Conservation (phyloP, 768 basidiomycete genomes). For the Trametes coccinea region DNA sequence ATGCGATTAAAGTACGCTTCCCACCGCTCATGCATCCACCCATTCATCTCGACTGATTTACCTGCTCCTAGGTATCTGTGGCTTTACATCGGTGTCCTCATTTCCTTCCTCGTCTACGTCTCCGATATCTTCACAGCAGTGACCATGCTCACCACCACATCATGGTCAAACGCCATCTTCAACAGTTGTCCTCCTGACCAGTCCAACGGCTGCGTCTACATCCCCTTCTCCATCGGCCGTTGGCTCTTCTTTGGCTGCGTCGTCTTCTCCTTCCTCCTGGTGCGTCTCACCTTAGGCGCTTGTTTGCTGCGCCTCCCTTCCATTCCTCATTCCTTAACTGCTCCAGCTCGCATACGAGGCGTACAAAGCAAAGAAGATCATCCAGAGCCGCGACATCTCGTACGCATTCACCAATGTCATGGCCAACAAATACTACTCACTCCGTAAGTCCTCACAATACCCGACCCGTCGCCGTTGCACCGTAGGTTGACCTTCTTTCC, state of each 20-base stretch:
- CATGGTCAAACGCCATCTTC: constrained; percentile 93
- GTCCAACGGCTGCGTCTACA: constrained; percentile 70
- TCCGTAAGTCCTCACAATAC: constrained; percentile 56
- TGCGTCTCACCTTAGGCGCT: constrained; percentile 41
- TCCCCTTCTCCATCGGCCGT: constrained; percentile 86
- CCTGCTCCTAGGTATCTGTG: constrained; percentile 72
- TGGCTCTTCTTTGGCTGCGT: constrained; percentile 99
- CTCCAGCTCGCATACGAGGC: constrained; percentile 85
- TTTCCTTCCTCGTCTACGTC: constrained; percentile 94
- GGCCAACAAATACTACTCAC: constrained; percentile 95
- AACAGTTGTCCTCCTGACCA: constrained; percentile 59
- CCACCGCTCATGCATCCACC: neutral
- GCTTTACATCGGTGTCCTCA: constrained; percentile 91
- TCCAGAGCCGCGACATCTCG: constrained; percentile 93
- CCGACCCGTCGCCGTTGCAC: neutral
- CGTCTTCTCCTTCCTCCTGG: constrained; percentile 95
- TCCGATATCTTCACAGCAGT: constrained; percentile 97
- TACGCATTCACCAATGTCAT: constrained; percentile 98
- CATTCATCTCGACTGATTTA: neutral
- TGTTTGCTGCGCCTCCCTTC: neutral
- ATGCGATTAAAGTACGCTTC: constrained; percentile 78
- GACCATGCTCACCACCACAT: constrained; percentile 89
- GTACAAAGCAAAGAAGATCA: constrained; percentile 90
- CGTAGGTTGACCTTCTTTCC: neutral
- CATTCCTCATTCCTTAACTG: neutral